Percentiles rank a stretch among this genome's conserved stretches.
phyloP scores from a whole-genome alignment of 768 basidiomycete genomes.

The Lactarius deliciosus region DNA sequence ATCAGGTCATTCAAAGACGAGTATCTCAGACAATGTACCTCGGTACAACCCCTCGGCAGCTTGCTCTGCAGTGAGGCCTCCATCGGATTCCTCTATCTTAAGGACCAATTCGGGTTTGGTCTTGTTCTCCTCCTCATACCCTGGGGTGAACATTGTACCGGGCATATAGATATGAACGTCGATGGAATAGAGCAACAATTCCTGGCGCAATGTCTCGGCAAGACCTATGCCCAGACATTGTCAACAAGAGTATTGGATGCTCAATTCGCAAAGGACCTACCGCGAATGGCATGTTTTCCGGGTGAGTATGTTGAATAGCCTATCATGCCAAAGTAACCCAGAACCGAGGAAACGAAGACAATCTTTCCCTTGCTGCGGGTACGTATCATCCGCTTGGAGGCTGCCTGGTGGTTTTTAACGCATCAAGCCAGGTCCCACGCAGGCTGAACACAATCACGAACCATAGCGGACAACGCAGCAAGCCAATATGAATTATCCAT shows the following conservation, averaged over 20 bases:
- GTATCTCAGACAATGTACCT: slow-evolving; percentile 42
- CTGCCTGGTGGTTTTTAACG: slow-evolving; percentile 48
- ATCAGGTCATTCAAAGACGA: not conserved
- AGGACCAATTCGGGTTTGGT: slow-evolving; percentile 73
- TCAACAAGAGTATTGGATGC: not conserved
- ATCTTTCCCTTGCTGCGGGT: slow-evolving; percentile 64
- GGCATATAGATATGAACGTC: slow-evolving; percentile 82
- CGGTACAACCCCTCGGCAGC: slow-evolving; percentile 59
- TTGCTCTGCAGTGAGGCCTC: slow-evolving; percentile 58
- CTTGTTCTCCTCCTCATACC: slow-evolving; percentile 72
- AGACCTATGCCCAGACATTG: slow-evolving; percentile 50
- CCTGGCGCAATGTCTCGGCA: slow-evolving; percentile 79
- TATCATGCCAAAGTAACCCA: slow-evolving; percentile 72
- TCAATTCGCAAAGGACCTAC: slow-evolving; percentile 41
- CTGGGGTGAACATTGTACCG: slow-evolving; percentile 74
- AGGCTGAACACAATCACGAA: slow-evolving; percentile 32
- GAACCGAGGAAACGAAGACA: slow-evolving; percentile 69
- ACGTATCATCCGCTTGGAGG: slow-evolving; percentile 61
- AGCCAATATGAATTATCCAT: slow-evolving; percentile 59
- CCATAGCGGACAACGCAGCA: slow-evolving; percentile 52
- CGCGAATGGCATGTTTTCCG: slow-evolving; percentile 82
- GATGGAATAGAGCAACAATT: slow-evolving; percentile 75
- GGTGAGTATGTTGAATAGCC: slow-evolving; percentile 83
- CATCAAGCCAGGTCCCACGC: not conserved
- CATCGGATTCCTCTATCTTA: slow-evolving; percentile 75